Evolutionary conservation across 208 protist genomes (phyloP), one percentile per base, ranked within the genome.

Genomic region (Leishmania braziliensis): DNA sequence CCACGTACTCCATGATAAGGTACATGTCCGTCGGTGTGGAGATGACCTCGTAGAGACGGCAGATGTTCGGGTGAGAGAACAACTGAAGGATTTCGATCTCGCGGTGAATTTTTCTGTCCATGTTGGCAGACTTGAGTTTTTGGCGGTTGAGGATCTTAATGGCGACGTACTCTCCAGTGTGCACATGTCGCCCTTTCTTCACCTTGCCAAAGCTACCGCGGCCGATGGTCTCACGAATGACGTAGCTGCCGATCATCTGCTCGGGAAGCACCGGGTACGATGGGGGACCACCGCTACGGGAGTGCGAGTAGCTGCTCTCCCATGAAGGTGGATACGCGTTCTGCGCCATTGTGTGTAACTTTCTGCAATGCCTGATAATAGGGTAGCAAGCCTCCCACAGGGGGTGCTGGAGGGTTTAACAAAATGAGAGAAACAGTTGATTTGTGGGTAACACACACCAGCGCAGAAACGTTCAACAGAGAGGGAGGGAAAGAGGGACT

Each of bases 161-260:
- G 2, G 99, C 99, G 3, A 99, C 99, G 62, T 95, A 92, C 82
- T 99, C 91, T 18, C 95, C 94, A 12, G 99, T 99, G 58, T 95
- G 88, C 65, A 99, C 88, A 91, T 99, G 99, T 46, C 92, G 89
- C 9, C 98, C 99, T 46, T 99, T 87, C 87, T 99, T 99, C 33
- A 99, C 99, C 89, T 99, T 99, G 70, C 99, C 99, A 78, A 99
- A 99, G 63, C 98, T 99, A 74, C 99, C 99, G 69, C 99, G 96
- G 48, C 99, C 99, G 0, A 99, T 88, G 5, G 99, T 99, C 78
- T 99, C 99, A 54, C 98, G 98, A 70, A 99, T 95, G 58, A 97
- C 85, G 88, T 99, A 99, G 78, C 96, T 97, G 51, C 99, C 99
- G 77, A 99, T 99, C 39, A 91, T 80, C 81, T 97, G 94, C 80